phyloP scores from a whole-genome alignment of 441 rosid species.

The Syzygium syzygioides region DNA sequence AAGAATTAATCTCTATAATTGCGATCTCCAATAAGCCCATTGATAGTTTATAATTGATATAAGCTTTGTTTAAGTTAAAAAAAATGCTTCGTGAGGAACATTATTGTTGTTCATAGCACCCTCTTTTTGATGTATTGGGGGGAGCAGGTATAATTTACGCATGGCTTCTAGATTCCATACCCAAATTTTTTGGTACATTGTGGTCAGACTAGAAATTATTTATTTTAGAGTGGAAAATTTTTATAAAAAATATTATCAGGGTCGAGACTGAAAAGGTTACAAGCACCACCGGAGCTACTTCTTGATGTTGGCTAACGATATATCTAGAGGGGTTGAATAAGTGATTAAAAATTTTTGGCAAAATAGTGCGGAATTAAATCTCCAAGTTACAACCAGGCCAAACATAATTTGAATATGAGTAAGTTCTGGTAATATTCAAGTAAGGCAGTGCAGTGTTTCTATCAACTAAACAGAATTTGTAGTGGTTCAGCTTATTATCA shows the following conservation, averaged over 20 bases:
- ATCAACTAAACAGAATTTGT: too few species aligned
- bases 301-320: too few species aligned
- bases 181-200: background rate
- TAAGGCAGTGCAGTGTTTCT: too few species aligned
- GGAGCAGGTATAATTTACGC: background rate
- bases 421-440: too few species aligned
- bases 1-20: background rate
- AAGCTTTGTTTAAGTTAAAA: background rate
- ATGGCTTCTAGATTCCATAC: background rate
- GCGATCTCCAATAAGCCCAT: background rate
- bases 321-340: too few species aligned
- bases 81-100: background rate
- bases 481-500: too few species aligned
- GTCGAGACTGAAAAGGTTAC: background rate
- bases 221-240: background rate
- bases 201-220: background rate
- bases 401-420: too few species aligned
- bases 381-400: too few species aligned
- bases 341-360: too few species aligned
- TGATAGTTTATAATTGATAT: background rate
- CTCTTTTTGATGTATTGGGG: background rate
- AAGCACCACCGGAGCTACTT: background rate
- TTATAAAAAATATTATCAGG: background rate
- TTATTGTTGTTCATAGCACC: background rate
- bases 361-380: too few species aligned